These are phyloP conservation scores for Russula griseocarnosa DNA, from an alignment of 768 basidiomycete species.

Conservation along the genomic window DNA sequence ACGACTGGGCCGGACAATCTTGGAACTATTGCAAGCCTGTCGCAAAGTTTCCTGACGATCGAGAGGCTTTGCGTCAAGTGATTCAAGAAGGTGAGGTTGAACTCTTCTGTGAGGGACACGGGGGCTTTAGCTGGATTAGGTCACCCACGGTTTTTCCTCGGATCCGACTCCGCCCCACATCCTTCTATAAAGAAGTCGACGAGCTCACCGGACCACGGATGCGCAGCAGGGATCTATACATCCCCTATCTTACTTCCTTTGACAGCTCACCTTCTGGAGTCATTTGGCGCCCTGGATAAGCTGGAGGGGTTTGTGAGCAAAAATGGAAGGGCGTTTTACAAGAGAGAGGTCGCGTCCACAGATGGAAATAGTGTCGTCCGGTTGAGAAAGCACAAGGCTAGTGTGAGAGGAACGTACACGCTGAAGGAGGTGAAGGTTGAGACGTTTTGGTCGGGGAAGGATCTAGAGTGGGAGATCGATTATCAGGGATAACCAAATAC, in stretches of 20 bases:
- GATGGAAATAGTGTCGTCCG: slow-evolving; percentile 36
- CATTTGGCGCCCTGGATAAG: slow-evolving; percentile 79
- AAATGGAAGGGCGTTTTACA: slow-evolving; percentile 81
- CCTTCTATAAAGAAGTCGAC: slow-evolving; percentile 63
- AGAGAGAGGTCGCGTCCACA: slow-evolving; percentile 33
- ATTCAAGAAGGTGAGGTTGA: slow-evolving; percentile 59
- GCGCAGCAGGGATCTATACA: slow-evolving; percentile 96
- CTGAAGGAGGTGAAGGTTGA: slow-evolving; percentile 53
- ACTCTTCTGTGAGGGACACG: neutral
- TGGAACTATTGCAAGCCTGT: slow-evolving; percentile 98
- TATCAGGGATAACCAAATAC: slow-evolving; percentile 1
- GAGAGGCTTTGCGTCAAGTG: slow-evolving; percentile 73
- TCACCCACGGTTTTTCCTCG: slow-evolving; percentile 93
- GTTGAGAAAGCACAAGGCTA: slow-evolving; percentile 41
- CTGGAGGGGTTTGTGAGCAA: slow-evolving; percentile 75
- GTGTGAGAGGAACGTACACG: slow-evolving; percentile 49
- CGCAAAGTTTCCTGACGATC: slow-evolving; percentile 92
- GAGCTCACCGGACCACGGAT: slow-evolving; percentile 63
- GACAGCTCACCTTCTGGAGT: slow-evolving; percentile 82
- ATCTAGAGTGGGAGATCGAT: slow-evolving; percentile 60
- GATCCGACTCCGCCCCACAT: slow-evolving; percentile 96
- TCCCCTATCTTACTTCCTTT: slow-evolving; percentile 88
- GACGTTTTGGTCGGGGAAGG: slow-evolving; percentile 86
- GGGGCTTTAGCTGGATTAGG: slow-evolving; percentile 42
- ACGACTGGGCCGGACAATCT: slow-evolving; percentile 94